Evolutionary conservation across 2,329 filamentous ascomycete species (phyloP), one percentile per base, ranked within the genome.

Genomic region (Botryotinia narcissicola): DNA sequence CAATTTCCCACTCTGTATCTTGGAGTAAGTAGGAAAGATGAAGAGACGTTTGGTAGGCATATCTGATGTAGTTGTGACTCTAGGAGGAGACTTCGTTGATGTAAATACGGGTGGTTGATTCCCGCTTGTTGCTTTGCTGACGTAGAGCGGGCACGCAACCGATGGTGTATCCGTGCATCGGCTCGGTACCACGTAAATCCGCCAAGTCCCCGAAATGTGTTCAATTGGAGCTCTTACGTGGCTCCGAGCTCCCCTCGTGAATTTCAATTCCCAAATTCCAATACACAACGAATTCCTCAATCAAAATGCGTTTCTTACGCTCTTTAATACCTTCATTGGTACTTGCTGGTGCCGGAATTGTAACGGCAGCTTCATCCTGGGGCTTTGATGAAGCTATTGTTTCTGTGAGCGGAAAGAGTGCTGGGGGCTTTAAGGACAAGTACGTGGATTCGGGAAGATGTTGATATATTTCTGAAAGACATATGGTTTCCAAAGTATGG

Each of bases 321-420:
- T 83, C 84, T 48, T 78, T 85, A 73, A 74, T 84, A 73, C 81
- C 83, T 74, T 84, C 83, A 51, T 76, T 84, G 35, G 77, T 85
- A 61, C 79, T 85, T 35, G 80, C 82, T 40, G 80, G 82, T 74
- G 82, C 82, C 70, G 84, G 83, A 35, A 81, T 83, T 7, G 78
- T 77, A 60, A 74, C 78, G 32, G 86, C 86, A 70, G 83, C 82
- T 78, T 84, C 83, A 64, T 87, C 88, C 35, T 95, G 93, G 93
- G 86, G 87, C 73, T 95, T 95, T 79, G 87, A 92, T 76, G 92
- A 94, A 83, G 93, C 87, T 76, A 89, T 87, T 75, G 85, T 95
- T 76, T 86, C 89, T 14, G 85, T 95, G 73, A 84, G 86, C 76
- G 84, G 86, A 83, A 91, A 91, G 84, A 86, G 85, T 75, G 87